A percentile compares a stretch with the other conserved stretches of the same genome.
phyloP scores from a whole-genome alignment of 768 basidiomycete genomes.

The Cystobasidium ongulense region DNA sequence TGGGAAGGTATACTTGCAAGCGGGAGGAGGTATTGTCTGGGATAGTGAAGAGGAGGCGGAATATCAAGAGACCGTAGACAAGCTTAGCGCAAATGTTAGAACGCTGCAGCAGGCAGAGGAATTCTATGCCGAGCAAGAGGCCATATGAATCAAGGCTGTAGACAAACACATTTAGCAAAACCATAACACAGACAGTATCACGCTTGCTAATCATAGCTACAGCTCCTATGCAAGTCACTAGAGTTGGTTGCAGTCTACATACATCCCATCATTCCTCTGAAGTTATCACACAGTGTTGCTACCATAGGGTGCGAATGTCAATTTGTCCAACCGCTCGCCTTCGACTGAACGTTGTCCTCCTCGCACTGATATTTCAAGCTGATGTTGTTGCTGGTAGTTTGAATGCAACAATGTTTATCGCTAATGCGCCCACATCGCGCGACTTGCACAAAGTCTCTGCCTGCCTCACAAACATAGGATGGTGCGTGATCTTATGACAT shows the following conservation, averaged over 20 bases:
- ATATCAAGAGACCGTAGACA: constrained; percentile 90
- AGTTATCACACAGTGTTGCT: too few relatives aligned
- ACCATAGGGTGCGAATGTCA: too few relatives aligned
- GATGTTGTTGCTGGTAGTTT: background rate
- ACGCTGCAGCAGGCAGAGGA: constrained; percentile 77
- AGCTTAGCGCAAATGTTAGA: constrained; percentile 73
- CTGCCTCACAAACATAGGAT: too few relatives aligned
- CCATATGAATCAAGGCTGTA: background rate
- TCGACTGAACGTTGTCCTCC: background rate
- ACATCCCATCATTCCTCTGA: too few relatives aligned
- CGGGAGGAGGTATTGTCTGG: constrained; percentile 89
- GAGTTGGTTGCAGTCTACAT: too few relatives aligned
- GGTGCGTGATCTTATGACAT: too few relatives aligned
- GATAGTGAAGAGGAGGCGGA: constrained; percentile 98
- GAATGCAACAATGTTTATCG: too few relatives aligned
- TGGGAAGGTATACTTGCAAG: constrained; percentile 82
- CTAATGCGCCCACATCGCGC: too few relatives aligned
- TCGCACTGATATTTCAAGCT: background rate
- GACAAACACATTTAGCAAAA: background rate
- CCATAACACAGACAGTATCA: too few relatives aligned
- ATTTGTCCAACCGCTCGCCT: background rate
- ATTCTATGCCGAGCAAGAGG: constrained; percentile 13
- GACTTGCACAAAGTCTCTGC: too few relatives aligned
- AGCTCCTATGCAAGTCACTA: too few relatives aligned
- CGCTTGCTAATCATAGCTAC: too few relatives aligned